Base-by-base conservation (phyloP, 306 rosid genomes). In the Begonia peltatifolia region DNA sequence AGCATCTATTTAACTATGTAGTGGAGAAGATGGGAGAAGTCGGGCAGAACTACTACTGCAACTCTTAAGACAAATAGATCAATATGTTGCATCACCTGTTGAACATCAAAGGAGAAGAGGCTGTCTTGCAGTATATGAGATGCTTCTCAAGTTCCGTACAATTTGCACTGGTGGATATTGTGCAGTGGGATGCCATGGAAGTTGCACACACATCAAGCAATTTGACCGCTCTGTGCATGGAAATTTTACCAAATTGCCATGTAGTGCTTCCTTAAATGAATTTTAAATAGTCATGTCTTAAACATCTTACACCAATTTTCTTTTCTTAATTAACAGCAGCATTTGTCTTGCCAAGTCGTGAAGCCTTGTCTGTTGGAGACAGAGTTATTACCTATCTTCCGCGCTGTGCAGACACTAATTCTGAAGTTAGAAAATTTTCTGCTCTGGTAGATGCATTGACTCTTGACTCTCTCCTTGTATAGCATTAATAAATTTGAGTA, bases 11-110 rank as follows among this genome's bases (percentile, higher is more conserved):
- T 67, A 56, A 67, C 30, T 53, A 66, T 75, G 59, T 72, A 89
- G 97, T 47, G 97, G 97, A 63, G 97, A 89, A 67, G 97, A 89
- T 73, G 97, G 97, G 62, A 81, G 95, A 79, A 89, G 94, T 74
- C 90, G 97, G 60, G 90, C 97, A 42, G 97, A 89, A 72, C 90
- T 78, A 65, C 73, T 89, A 18, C 56, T 78, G 76, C 90, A 82
- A 73, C 76, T 85, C 67, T 62, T 89, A 83, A 78, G 94, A 71
- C 97, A 89, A 74, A 82, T 89, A 61, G 97, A 89, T 83, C 88
- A 72, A 60, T 89, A 71, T 59, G 85, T 89, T 68, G 78, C 85
- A 58, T 89, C 95, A 6, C 74, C 95, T 20, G 62, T 79, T 65
- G 97, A 89, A 64, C 78, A 77, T 78, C 94, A 82, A 64, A 80